Percentiles rank a stretch among this genome's conserved stretches.
Conservation (phyloP, 192 early-diverging fungal species). For the Entomortierella beljakovae region DNA sequence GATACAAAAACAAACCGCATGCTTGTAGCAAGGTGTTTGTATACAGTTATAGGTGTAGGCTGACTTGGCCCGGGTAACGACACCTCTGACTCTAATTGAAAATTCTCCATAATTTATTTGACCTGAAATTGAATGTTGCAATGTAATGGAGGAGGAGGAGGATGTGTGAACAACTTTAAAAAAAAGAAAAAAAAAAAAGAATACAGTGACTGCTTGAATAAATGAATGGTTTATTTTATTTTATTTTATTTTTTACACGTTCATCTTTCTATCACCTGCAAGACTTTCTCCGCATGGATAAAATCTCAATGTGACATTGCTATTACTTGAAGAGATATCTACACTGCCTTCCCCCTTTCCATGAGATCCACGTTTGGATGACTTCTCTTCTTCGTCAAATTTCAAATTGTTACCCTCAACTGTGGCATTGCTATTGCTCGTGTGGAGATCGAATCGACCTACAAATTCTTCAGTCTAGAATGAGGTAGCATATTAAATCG, state of each 20-base stretch:
- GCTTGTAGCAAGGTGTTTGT: conserved; percentile 57
- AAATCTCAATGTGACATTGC: conserved; percentile 18
- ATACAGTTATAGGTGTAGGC: conserved; percentile 57
- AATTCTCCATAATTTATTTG: conserved; percentile 30
- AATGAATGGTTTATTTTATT: not conserved
- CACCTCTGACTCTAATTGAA: conserved; percentile 43
- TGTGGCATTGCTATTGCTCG: conserved; percentile 14
- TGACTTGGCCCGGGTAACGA: conserved; percentile 48
- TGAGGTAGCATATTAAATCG: no score
- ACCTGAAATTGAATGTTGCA: not conserved
- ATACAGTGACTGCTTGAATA: conserved; percentile 11
- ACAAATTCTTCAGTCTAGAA: conserved; percentile 37
- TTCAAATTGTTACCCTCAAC: conserved; percentile 31
- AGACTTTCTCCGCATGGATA: conserved; percentile 38
- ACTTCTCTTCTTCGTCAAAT: conserved; percentile 36
- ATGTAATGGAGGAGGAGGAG: not conserved
- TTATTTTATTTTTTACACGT: not conserved
- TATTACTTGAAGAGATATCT: conserved; percentile 20
- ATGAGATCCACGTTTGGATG: conserved; percentile 17
- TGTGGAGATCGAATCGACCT: conserved; percentile 31
- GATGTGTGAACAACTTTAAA: not conserved
- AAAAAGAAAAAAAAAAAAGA: conserved; percentile 15
- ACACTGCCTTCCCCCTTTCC: conserved; percentile 16
- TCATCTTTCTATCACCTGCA: not conserved
- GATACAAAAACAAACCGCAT: conserved; percentile 73